Conservation (phyloP, 2,329 filamentous ascomycete species). For the Clonostachys rhizophaga region DNA sequence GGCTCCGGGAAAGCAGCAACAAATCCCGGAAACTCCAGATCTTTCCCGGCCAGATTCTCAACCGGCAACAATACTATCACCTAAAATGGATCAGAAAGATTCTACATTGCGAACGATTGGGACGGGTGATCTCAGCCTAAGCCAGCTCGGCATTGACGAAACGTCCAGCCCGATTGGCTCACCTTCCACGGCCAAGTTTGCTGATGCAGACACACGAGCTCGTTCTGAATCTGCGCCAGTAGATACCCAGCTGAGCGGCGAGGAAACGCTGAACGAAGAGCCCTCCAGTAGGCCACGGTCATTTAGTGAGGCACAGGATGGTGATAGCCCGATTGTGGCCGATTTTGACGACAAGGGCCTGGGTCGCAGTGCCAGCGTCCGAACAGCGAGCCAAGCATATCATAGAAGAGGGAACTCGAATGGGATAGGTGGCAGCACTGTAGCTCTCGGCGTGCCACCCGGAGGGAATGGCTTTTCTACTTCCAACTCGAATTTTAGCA, state of each 20-base stretch:
- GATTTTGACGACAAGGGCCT: slow-evolving; percentile 62
- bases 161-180: slow-evolving; percentile 47
- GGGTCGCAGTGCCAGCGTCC: slow-evolving; percentile 62
- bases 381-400: slow-evolving; percentile 55
- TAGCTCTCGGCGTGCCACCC: slow-evolving; percentile 62
- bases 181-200: slow-evolving; percentile 50
- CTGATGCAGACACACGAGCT: slow-evolving; percentile 40
- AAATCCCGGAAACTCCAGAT: slow-evolving; percentile 4
- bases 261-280: slow-evolving; percentile 24
- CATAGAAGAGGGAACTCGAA: slow-evolving; percentile 81
- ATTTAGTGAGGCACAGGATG: slow-evolving; percentile 39
- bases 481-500: slow-evolving; percentile 49
- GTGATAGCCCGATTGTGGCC: slow-evolving; percentile 60
- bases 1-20: neutral
- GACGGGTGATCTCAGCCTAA: slow-evolving; percentile 81
- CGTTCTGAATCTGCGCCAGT: slow-evolving; percentile 57
- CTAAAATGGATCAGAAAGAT: slow-evolving; percentile 53
- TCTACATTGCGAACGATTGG: slow-evolving; percentile 86
- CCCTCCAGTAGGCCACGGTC: slow-evolving; percentile 39
- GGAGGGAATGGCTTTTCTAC: slow-evolving; percentile 43
- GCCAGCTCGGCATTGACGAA: slow-evolving; percentile 77
- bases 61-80: neutral
- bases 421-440: slow-evolving; percentile 48
- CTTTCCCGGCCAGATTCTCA: slow-evolving; percentile 14
- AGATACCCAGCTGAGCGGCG: slow-evolving; percentile 26